phyloP scores from a whole-genome alignment of 495 filamentous ascomycete species.

The Penicillium egyptiacum region DNA sequence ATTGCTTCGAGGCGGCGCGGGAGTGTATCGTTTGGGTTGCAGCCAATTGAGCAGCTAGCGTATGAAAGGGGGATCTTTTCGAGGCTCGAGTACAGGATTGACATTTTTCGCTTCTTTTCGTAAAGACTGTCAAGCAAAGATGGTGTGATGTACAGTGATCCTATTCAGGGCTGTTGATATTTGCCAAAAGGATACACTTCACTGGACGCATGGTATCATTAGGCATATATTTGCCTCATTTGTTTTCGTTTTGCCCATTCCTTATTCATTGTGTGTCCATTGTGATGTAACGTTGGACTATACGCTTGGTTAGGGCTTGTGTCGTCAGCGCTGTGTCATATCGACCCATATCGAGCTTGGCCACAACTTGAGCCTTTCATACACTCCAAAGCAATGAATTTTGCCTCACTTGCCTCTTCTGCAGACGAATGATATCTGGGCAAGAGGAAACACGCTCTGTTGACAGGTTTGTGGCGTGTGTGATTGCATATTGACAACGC shows the following conservation, averaged over 20 bases:
- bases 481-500: constrained; percentile 25
- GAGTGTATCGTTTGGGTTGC: constrained; percentile 53
- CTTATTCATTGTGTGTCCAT: constrained; percentile 11
- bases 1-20: constrained; percentile 67
- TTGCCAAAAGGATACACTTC: constrained; percentile 11
- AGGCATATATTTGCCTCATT: neutral
- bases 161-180: neutral
- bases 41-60: constrained; percentile 65
- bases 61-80: constrained; percentile 59
- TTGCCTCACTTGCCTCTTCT: constrained; percentile 1
- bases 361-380: neutral
- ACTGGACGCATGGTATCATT: constrained; percentile 3
- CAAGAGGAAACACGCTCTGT: neutral
- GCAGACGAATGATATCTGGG: neutral
- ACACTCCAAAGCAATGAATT: neutral
- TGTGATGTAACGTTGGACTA: constrained; percentile 11
- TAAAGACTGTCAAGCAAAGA: neutral
- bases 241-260: neutral
- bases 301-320: neutral
- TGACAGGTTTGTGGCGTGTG: neutral
- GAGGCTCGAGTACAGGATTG: constrained; percentile 32
- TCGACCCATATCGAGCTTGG: neutral
- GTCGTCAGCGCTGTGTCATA: constrained; percentile 20
- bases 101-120: constrained; percentile 15
- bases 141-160: neutral